Evolutionary conservation across 148 eudicot species (phyloP), one percentile per base, ranked within the genome.

Genomic region (Heliamphora exappendiculata): DNA sequence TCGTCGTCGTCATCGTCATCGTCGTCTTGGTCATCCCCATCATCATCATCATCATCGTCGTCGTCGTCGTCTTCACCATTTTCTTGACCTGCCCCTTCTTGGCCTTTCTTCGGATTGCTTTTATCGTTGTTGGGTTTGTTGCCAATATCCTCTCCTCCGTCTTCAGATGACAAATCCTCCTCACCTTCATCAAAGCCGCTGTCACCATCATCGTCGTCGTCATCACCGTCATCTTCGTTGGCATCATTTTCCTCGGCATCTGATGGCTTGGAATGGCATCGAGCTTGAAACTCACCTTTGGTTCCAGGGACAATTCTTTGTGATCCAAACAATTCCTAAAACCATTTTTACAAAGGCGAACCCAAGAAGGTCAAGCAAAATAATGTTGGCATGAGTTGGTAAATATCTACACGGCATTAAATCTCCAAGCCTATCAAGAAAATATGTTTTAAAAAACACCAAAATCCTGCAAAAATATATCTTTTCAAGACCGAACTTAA

Each of bases 231-330:
- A 26, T 72, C 79, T 17, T 82, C 84, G 3, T 81, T 47, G 44
- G 37, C 71, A 6, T 67, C 81, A 29, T 58, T 57, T 22, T 72
- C 82, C 59, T 76, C 79, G 0, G 77, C 85, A 75, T 82, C 85
- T 34, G 67, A 11, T 70, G 79, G 82, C 36, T 79, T 76, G 55
- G 78, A 64, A 22, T 34, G 29, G 51, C 45, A 58, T 26, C 39
- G 45, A 14, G 41, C 59, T 50, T 59, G 64, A 64, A 64, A 39
- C 8, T 71, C 74, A 37, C 69, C 79, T 70, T 71, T 58, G 45
- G 44, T 72, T 17, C 26, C 57, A 37, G 26, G 45, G 19, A 12
- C 28, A 28, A 20, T 29, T 34, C 34, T 22, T 17, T 4, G 34
- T 55, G 8, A 13, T 20, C 34, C 59, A 36, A 69, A 20, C 2